Evolutionary conservation across 1,139 yeast species (phyloP), one percentile per base, ranked within the genome.

Genomic region (Pichia sp.): DNA sequence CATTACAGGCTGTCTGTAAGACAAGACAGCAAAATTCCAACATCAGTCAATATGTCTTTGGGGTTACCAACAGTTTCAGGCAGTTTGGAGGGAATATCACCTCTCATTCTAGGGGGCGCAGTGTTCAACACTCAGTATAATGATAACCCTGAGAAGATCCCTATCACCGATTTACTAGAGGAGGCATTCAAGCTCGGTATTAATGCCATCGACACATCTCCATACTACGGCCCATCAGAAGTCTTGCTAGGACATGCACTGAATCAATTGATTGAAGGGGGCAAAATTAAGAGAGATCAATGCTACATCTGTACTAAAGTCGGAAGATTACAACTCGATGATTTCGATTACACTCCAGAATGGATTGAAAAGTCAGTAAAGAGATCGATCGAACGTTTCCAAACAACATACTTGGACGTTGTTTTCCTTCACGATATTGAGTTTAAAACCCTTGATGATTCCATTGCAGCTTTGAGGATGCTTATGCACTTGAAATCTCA

Each of bases 211-310:
- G 97, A 91, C 54, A 86, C 96, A 0, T 82, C 95, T 0, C 95
- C 96, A 3, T 88, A 85, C 59, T 88, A 88, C 53, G 97, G 96
- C 0, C 87, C 87, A 0, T 83, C 94, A 5, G 97, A 88, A 53
- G 67, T 62, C 23, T 53, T 87, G 19, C 58, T 85, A 5, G 97
- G 97, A 1, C 46, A 64, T 9, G 91, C 88, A 0, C 60, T 88
- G 44, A 50, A 55, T 20, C 45, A 64, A 9, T 51, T 77, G 27
- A 48, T 52, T 6, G 49, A 51, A 3, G 68, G 70, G 30, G 64
- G 68, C 53, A 43, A 47, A 19, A 39, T 55, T 52, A 66, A 75
- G 0, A 68, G 97, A 40, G 78, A 79, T 7, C 53, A 67, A 15
- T 82, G 82, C 55, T 78, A 69, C 47, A 67, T 88, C 24, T 81